These are phyloP conservation scores for Selaginella tamariscina DNA, from an alignment of 75 land plant genomes.

Conservation along the genomic window DNA sequence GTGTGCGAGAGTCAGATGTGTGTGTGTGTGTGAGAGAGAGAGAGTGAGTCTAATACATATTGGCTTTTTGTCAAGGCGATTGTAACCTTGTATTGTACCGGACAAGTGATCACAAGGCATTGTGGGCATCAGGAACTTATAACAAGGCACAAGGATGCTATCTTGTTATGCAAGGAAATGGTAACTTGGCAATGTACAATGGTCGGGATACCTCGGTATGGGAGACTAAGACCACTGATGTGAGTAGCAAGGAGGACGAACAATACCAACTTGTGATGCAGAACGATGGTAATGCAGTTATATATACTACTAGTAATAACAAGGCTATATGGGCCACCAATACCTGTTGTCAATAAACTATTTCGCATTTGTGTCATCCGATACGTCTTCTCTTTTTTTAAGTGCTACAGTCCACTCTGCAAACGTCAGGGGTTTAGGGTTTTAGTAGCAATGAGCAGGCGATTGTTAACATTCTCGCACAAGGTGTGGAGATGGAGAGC, in stretches of 20 bases:
- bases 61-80: too few relatives aligned
- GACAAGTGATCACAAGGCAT: neutral
- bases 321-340: constrained; percentile 7
- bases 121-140: constrained; percentile 2
- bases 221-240: neutral
- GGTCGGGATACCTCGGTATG: neutral
- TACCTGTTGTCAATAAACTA: too few relatives aligned
- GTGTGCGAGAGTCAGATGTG: neutral
- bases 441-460: too few relatives aligned
- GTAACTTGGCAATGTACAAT: neutral
- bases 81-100: constrained; percentile 4
- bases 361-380: too few relatives aligned
- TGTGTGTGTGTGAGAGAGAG: too few relatives aligned
- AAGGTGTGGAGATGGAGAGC: too few relatives aligned
- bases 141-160: constrained; percentile 6
- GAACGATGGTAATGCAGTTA: constrained; percentile 9
- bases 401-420: too few relatives aligned
- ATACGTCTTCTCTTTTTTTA: too few relatives aligned
- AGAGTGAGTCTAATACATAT: too few relatives aligned
- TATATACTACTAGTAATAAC: neutral
- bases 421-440: too few relatives aligned
- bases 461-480: too few relatives aligned
- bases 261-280: constrained; percentile 2
- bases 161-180: neutral
- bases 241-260: neutral